A percentile compares a stretch with the other conserved stretches of the same genome.
Evolutionary conservation across 306 rosid genomes (phyloP).

Genomic region (Geum urbanum): DNA sequence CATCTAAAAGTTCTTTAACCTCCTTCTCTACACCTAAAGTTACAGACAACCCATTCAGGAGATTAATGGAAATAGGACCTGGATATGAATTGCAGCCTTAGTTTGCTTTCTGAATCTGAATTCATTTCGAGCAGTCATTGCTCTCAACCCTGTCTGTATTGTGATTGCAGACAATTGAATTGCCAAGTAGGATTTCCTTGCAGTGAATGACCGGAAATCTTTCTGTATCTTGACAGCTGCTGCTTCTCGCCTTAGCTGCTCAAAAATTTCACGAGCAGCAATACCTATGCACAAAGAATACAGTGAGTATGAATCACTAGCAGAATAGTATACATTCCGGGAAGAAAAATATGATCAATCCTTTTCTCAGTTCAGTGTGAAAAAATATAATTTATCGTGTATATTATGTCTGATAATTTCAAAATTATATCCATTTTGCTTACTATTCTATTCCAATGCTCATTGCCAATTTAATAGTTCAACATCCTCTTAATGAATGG

Average conservation of each 20-base stretch:
- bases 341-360: not conserved
- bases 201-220: constrained; percentile 54
- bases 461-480: constrained; percentile 1
- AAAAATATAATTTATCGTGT: not conserved
- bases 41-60: constrained; percentile 11
- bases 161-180: constrained; percentile 57
- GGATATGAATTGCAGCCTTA: constrained; percentile 77
- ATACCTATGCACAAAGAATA: constrained; percentile 48
- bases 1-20: constrained; percentile 16
- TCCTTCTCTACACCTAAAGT: constrained; percentile 13
- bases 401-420: not conserved
- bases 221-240: constrained; percentile 91
- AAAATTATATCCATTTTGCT: not conserved
- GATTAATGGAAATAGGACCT: constrained; percentile 48
- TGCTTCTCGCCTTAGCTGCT: constrained; percentile 76
- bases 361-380: not conserved
- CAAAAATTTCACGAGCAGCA: constrained; percentile 72
- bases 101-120: constrained; percentile 95
- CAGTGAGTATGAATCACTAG: constrained; percentile 21
- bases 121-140: constrained; percentile 97
- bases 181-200: constrained; percentile 57
- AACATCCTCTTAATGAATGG: not conserved
- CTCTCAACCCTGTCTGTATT: constrained; percentile 91
- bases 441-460: not conserved
- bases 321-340: not conserved